phyloP scores from a whole-genome alignment of 345 rosid species.

The Citrus trifoliata region DNA sequence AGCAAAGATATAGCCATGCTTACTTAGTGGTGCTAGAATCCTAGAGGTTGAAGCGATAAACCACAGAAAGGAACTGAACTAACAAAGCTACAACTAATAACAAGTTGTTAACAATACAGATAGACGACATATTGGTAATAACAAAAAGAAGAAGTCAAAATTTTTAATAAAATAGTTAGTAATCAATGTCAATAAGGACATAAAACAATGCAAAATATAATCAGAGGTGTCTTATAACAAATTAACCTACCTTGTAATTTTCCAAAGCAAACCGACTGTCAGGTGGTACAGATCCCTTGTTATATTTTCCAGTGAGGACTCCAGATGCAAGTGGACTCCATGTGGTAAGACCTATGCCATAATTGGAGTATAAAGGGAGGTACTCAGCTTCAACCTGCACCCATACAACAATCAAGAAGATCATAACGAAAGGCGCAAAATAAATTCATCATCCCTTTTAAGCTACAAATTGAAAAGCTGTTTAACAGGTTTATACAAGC shows the following conservation, averaged over 20 bases:
- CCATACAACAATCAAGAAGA: constrained; percentile 8
- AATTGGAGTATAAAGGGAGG: constrained; percentile 73
- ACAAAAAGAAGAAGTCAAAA: neutral
- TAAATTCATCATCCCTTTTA: constrained; percentile 1
- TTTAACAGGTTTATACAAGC: neutral
- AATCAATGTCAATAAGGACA: neutral
- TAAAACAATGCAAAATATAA: neutral
- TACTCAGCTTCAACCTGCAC: constrained; percentile 89
- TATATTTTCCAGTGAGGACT: constrained; percentile 95
- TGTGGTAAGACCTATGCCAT: constrained; percentile 92
- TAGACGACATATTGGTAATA: neutral
- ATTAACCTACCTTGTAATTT: constrained; percentile 67
- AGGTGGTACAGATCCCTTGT: constrained; percentile 77
- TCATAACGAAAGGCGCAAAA: neutral
- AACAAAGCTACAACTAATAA: neutral
- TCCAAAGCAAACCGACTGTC: constrained; percentile 96
- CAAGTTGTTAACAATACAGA: neutral
- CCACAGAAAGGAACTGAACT: neutral
- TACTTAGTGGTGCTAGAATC: neutral
- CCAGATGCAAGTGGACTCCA: constrained; percentile 99
- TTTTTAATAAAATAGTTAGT: neutral
- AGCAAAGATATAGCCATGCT: neutral
- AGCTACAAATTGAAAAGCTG: neutral
- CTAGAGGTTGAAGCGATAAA: neutral
- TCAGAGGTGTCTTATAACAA: neutral